Evolutionary conservation across 2,329 filamentous ascomycete species (phyloP).

Genomic region (Aspergillus sp.): DNA sequence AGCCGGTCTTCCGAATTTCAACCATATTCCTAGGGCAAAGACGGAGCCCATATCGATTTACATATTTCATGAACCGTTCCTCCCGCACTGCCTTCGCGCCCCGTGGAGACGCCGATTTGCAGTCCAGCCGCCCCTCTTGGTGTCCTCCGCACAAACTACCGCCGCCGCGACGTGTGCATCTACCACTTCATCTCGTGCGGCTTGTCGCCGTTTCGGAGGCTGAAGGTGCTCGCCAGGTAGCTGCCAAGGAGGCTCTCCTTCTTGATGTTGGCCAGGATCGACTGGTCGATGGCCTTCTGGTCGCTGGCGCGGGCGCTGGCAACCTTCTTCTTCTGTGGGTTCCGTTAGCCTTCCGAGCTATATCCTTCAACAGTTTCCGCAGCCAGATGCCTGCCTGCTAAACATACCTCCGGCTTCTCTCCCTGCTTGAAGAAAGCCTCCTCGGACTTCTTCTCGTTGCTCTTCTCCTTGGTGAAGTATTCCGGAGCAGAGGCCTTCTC

Average conservation of each 20-base stretch:
- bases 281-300: conserved; percentile 98
- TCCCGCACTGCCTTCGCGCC: conserved; percentile 19
- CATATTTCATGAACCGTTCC: conserved; percentile 32
- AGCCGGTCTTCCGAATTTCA: conserved; percentile 24
- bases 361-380: conserved; percentile 1
- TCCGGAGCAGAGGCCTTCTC: conserved; percentile 81
- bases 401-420: conserved; percentile 88
- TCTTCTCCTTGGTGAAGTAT: conserved; percentile 97
- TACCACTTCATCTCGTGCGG: conserved; percentile 99
- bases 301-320: conserved; percentile 84
- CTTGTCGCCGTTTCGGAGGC: conserved; percentile 98
- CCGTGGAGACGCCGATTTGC: conserved; percentile 23
- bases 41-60: conserved; percentile 32
- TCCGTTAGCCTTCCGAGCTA: too few species aligned
- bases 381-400: background rate
- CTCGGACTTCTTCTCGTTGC: conserved; percentile 85
- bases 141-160: conserved; percentile 32
- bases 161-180: conserved; percentile 36
- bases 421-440: conserved; percentile 99
- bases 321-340: conserved; percentile 89
- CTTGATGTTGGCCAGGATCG: conserved; percentile 90
- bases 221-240: conserved; percentile 95
- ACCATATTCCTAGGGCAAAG: conserved; percentile 26
- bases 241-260: conserved; percentile 89
- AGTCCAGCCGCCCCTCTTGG: conserved; percentile 29